phyloP scores from a whole-genome alignment of 1,139 yeast species.

The Suhomyces guaymorum region DNA sequence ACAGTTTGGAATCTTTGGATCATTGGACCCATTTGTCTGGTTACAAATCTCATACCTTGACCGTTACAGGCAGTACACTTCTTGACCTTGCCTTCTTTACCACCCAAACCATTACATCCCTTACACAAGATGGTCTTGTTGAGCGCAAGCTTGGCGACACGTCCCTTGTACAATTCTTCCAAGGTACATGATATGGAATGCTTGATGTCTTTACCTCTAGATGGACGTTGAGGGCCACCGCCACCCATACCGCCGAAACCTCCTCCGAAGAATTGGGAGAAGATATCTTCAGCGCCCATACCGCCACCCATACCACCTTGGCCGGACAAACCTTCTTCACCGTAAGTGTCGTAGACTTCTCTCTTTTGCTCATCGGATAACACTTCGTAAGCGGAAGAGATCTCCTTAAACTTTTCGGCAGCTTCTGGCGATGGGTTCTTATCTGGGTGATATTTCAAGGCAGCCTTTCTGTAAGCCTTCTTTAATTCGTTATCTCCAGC shows the following conservation, averaged over 20 bases:
- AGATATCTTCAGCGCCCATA: conserved; percentile 85
- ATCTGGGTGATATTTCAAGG: conserved; percentile 94
- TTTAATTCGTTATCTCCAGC: conserved; percentile 86
- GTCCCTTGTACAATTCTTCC: conserved; percentile 94
- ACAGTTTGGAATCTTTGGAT: conserved; percentile 95
- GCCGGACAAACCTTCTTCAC: conserved; percentile 87
- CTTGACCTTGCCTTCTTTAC: conserved; percentile 88
- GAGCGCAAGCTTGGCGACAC: conserved; percentile 88
- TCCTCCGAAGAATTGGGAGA: conserved; percentile 91
- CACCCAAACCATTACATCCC: conserved; percentile 93
- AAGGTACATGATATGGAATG: conserved; percentile 84
- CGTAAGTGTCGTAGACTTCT: conserved; percentile 83
- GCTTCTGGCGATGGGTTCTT: conserved; percentile 81
- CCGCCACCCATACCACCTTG: conserved; percentile 75
- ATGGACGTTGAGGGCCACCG: conserved; percentile 81
- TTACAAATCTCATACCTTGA: conserved; percentile 86
- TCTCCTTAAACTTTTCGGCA: conserved; percentile 93
- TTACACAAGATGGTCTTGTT: conserved; percentile 90
- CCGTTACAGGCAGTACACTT: conserved; percentile 87
- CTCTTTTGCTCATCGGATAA: conserved; percentile 87
- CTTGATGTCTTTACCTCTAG: conserved; percentile 84
- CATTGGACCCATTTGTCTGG: conserved; percentile 99
- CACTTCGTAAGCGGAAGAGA: conserved; percentile 87
- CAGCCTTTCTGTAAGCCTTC: conserved; percentile 92
- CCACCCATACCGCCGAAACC: conserved; percentile 55